Evolutionary conservation across 2,329 filamentous ascomycete genomes (phyloP).

Genomic region (Aspergillus sp.): DNA sequence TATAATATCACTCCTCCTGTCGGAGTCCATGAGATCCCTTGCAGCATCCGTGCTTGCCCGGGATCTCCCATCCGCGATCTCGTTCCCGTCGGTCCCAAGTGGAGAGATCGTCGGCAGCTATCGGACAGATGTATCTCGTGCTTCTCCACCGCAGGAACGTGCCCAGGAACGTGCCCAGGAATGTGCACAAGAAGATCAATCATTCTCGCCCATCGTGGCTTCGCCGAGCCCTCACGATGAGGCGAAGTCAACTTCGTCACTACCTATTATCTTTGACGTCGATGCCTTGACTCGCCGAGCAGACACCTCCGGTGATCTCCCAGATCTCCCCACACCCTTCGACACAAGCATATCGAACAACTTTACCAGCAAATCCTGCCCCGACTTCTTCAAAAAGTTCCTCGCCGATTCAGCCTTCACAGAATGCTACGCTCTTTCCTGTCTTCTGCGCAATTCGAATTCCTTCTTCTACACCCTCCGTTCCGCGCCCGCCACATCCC

Average conservation of each 20-base stretch:
- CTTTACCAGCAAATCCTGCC: constrained; percentile 53
- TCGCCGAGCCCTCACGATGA: background rate
- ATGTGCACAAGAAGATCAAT: background rate
- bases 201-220: constrained; percentile 3
- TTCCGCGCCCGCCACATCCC: constrained; percentile 68
- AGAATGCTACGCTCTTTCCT: constrained; percentile 76
- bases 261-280: constrained; percentile 2
- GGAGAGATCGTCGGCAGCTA: constrained; percentile 16
- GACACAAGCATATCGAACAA: constrained; percentile 63
- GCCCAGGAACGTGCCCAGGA: constrained; percentile 4
- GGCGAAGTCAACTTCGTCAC: background rate
- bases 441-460: constrained; percentile 79
- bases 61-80: background rate
- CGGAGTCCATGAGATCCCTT: constrained; percentile 12
- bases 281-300: background rate
- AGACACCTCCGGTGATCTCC: background rate
- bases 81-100: constrained; percentile 7
- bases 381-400: constrained; percentile 62
- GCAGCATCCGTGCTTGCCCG: constrained; percentile 10
- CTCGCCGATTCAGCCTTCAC: constrained; percentile 65
- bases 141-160: constrained; percentile 7
- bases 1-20: constrained; percentile 2
- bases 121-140: constrained; percentile 12
- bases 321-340: constrained; percentile 59
- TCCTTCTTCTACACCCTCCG: constrained; percentile 78